Evolutionary conservation across 345 rosid genomes (phyloP), one percentile per base, ranked within the genome.

Genomic region (Xanthoceras sorbifolium): DNA sequence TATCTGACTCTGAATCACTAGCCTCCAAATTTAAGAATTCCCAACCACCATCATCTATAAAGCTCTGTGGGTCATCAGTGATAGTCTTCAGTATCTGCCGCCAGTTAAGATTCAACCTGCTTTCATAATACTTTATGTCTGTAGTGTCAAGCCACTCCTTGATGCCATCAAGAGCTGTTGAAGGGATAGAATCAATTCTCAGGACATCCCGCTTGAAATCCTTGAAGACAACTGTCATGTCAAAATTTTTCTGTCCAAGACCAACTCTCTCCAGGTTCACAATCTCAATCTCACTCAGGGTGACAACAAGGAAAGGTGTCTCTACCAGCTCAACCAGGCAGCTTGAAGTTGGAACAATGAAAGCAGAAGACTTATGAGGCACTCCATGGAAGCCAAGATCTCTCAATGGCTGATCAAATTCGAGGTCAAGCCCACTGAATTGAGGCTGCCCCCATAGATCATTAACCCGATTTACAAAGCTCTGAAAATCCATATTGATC

Each of bases 321-420:
- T 93, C 99, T 64, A 91, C 69, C 50, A 96, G 90, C 89, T 92
- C 97, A 26, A 96, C 99, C 64, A 96, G 79, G 87, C 98, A 93
- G 81, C 89, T 90, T 1, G 97, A 93, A 20, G 97, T 87, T 12
- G 99, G 99, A 73, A 93, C 88, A 46, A 96, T 96, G 82, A 93
- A 93, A 18, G 92, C 91, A 11, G 91, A 84, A 26, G 93, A 81
- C 82, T 93, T 93, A 81, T 87, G 80, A 0, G 98, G 98, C 31
- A 96, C 99, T 54, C 99, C 99, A 78, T 85, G 91, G 89, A 96
- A 96, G 61, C 99, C 99, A 28, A 93, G 94, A 82, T 93, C 97
- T 80, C 97, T 89, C 74, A 90, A 71, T 46, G 98, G 98, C 79
- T 93, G 99, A 84, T 96, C 99, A 84, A 96, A 96, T 85, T 96